phyloP scores from a whole-genome alignment of 164 flowering plant genomes.

The Cinnamomum micranthum region DNA sequence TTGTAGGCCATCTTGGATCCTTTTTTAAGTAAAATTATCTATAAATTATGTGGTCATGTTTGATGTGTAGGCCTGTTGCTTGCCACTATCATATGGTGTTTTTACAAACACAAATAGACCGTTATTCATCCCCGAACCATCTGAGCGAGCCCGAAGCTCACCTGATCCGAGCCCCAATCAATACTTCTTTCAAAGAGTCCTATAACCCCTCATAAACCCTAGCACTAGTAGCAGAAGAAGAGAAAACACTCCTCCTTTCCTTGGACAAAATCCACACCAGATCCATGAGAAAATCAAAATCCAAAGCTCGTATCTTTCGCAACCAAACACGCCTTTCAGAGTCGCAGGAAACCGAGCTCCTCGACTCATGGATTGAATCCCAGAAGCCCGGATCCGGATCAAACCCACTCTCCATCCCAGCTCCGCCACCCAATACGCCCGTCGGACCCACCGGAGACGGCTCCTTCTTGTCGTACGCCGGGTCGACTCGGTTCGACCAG shows the following conservation, averaged over 20 bases:
- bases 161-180: too few relatives aligned
- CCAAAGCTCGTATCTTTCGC: constrained; percentile 19
- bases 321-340: constrained; percentile 42
- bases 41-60: too few relatives aligned
- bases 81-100: too few relatives aligned
- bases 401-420: constrained; percentile 66
- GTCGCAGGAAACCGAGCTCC: constrained; percentile 52
- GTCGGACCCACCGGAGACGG: constrained; percentile 40
- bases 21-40: too few relatives aligned
- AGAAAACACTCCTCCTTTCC: too few relatives aligned
- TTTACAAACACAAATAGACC: too few relatives aligned
- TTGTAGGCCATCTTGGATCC: too few relatives aligned
- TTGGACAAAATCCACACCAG: background rate
- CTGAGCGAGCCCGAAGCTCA: too few relatives aligned
- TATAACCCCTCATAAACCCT: background rate
- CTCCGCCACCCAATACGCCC: constrained; percentile 36
- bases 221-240: too few relatives aligned
- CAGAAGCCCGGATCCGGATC: constrained; percentile 74
- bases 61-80: too few relatives aligned
- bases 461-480: constrained; percentile 56
- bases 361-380: constrained; percentile 66
- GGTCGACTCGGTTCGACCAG: constrained; percentile 53
- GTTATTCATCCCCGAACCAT: too few relatives aligned
- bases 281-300: constrained; percentile 13
- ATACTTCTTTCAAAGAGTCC: background rate